Conservation (phyloP, 495 filamentous ascomycete genomes). For the Paragyromitra xinjiangensis region DNA sequence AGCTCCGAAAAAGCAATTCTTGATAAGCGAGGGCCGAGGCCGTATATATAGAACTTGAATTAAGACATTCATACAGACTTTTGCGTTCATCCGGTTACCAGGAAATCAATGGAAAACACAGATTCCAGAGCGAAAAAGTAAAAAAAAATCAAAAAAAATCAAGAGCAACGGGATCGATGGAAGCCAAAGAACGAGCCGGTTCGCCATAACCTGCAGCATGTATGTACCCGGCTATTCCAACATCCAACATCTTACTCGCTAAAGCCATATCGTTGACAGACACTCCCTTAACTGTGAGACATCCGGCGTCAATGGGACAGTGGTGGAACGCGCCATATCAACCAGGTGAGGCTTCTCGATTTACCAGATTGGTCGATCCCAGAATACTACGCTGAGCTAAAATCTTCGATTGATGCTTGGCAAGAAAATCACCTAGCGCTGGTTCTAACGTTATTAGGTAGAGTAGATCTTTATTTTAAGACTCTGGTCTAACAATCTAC, state of each 20-base stretch:
- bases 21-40: constrained; percentile 41
- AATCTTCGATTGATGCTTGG: constrained; percentile 15
- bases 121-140: constrained; percentile 16
- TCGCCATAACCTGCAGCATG: constrained; percentile 27
- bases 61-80: constrained; percentile 17
- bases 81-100: not conserved
- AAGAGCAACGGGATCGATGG: constrained; percentile 8
- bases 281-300: not conserved
- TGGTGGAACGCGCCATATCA: constrained; percentile 1
- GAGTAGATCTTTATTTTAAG: not conserved
- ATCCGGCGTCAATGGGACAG: constrained; percentile 4
- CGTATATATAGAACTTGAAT: constrained; percentile 16
- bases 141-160: not conserved
- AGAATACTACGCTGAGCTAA: constrained; percentile 7
- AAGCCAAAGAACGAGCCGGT: constrained; percentile 3
- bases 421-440: constrained; percentile 15
- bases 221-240: constrained; percentile 27
- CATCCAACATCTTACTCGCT: not conserved
- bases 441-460: not conserved
- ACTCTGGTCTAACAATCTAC: not conserved
- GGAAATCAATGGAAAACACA: constrained; percentile 13
- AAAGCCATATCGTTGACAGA: constrained; percentile 19
- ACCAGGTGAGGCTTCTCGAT: not conserved
- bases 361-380: not conserved
- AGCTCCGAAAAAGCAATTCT: constrained; percentile 25